Evolutionary conservation across 2,329 filamentous ascomycete genomes (phyloP), one percentile per base, ranked within the genome.

Genomic region (Fusarium sp.): DNA sequence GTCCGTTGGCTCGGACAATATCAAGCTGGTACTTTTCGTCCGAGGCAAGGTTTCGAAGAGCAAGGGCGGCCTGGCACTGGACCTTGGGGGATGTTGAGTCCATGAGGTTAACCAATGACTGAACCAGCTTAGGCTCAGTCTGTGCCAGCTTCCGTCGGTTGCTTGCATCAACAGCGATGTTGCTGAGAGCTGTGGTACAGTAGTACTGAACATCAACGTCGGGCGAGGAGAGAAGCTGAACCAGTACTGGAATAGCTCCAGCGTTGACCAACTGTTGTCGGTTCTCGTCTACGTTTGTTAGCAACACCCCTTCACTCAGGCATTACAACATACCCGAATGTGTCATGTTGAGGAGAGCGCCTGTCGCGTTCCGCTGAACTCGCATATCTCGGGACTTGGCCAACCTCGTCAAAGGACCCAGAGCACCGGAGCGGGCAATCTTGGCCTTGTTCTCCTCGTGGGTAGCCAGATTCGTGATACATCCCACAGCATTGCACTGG

Each of bases 181-280:
- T 99, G 88, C 96, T 98, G 67, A 99, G 90, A 14, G 96, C 96
- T 6, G 96, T 99, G 20, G 96, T 99, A 86, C 96, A 99, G 85
- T 99, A 99, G 85, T 99, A 99, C 85, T 99, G 96, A 35, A 99
- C 96, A 81, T 99, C 96, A 76, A 98, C 95, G 80, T 99, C 96
- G 67, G 93, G 87, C 29, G 96, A 98, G 10, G 94, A 95, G 54
- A 99, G 91, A 27, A 99, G 91, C 80, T 98, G 95, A 45, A 99
- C 96, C 29, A 99, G 91, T 10, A 99, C 96, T 6, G 96, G 96
- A 75, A 99, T 98, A n/a, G 96, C 96, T 72, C 96, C 96, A 54
- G 96, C 96, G 76, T 97, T 97, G 76, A 99, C 96, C 31, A 99
- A 92, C 83, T 99, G 95, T 84, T 98, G 95, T 77, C 96, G 92